Evolutionary conservation across 225 moss, liverwort and hornwort species (phyloP).

Genomic region (Neckera pumila): DNA sequence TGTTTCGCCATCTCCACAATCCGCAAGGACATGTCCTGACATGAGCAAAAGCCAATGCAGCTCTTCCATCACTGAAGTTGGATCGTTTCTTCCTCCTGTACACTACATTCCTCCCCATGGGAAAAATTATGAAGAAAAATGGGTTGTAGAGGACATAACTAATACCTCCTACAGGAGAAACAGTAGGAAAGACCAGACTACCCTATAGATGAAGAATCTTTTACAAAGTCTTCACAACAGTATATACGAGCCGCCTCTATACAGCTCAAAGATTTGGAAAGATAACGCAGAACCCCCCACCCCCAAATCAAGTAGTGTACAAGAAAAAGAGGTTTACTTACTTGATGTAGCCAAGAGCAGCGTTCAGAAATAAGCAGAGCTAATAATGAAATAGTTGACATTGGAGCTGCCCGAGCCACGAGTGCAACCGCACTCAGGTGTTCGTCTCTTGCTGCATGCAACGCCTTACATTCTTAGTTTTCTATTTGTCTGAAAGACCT

Average conservation of each 20-base stretch:
- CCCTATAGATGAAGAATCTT: not conserved
- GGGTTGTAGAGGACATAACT: not conserved
- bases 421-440: slow-evolving; percentile 87
- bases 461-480: slow-evolving; percentile 9
- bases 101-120: slow-evolving; percentile 44
- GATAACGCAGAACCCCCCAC: not conserved
- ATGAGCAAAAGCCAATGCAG: slow-evolving; percentile 96
- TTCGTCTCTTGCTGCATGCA: slow-evolving; percentile 84
- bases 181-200: not conserved
- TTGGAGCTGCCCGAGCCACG: slow-evolving; percentile 91
- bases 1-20: slow-evolving; percentile 99
- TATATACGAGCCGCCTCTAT: not conserved
- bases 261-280: not conserved
- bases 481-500: not conserved
- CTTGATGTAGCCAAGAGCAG: slow-evolving; percentile 94
- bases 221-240: not conserved
- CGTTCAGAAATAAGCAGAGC: slow-evolving; percentile 85
- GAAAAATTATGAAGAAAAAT: not conserved
- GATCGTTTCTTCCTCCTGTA: slow-evolving; percentile 70
- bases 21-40: slow-evolving; percentile 98
- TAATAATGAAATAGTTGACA: slow-evolving; percentile 73
- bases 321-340: slow-evolving; percentile 13
- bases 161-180: not conserved
- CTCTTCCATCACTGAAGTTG: slow-evolving; percentile 82
- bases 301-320: not conserved